Base-by-base conservation (phyloP, 345 rosid genomes). In the Citrus hindsii region DNA sequence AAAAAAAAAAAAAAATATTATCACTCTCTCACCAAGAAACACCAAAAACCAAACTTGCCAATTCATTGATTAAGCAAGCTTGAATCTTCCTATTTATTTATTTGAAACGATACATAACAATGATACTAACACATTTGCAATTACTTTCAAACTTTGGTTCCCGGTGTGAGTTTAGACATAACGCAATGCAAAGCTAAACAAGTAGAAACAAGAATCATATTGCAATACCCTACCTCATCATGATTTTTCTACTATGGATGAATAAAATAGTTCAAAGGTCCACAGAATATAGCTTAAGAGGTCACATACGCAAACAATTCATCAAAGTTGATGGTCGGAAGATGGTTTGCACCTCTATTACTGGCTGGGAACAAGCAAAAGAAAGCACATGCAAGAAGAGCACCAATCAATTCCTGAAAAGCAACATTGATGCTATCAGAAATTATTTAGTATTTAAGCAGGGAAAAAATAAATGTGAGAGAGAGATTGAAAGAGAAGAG, bases 251-350 rank as follows among this genome's bases (percentile, higher is more conserved):
- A 60, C 9, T 7, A 33, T 18, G 22, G 18, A 55, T 30, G 27
- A 25, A 77, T 66, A 66, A 33, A 22, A 60, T 21, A 56, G 32
- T 59, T 60, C 7, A 68, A 42, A 68, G 70, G 48, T 73, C 40
- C 27, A 79, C 68, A 84, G 78, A 81, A 82, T 27, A 81, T 75
- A 83, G 84, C 61, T 28, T 72, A 80, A 65, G 32, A 85, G 78
- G 67, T 79, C 66, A 91, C 99, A 75, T 90, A 91, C 99, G 82
- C 91, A 84, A 94, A 95, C 80, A 94, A 83, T 74, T 80, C 38
- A 88, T 94, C 97, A 77, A 95, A 91, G 87, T 94, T 95, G 92
- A 92, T 91, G 79, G 72, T 76, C 55, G 92, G 97, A 84, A 92
- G 99, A 79, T 83, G 67, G 73, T 86, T 86, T 82, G 83, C 87